Percentiles rank a stretch among this genome's conserved stretches.
phyloP scores from a whole-genome alignment of 371 early-diverging fungal species.

The Mucor saturninus region DNA sequence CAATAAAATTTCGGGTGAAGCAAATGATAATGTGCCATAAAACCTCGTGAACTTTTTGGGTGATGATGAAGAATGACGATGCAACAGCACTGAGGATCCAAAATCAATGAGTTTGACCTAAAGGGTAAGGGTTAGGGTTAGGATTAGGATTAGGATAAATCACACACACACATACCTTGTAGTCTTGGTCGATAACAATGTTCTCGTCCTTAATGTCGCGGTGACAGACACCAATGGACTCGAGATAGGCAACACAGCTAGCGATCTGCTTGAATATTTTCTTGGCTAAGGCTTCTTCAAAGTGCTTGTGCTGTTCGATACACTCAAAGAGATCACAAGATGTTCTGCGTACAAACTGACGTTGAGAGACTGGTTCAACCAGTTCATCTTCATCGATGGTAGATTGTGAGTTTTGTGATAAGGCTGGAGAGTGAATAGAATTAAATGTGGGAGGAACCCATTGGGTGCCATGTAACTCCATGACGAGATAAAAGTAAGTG shows the following conservation, averaged over 20 bases:
- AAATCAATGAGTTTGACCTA: slow-evolving; percentile 85
- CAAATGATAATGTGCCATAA: slow-evolving; percentile 57
- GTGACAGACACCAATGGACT: slow-evolving; percentile 64
- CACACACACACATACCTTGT: slow-evolving; percentile 27
- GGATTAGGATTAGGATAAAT: not conserved
- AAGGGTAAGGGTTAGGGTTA: not conserved
- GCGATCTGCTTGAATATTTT: slow-evolving; percentile 76
- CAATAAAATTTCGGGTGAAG: slow-evolving; percentile 84
- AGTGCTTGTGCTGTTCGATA: slow-evolving; percentile 68
- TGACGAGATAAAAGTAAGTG: slow-evolving; percentile 72
- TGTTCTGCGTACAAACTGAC: slow-evolving; percentile 54
- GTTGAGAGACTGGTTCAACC: slow-evolving; percentile 14
- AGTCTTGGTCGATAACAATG: slow-evolving; percentile 74
- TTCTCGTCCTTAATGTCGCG: slow-evolving; percentile 79
- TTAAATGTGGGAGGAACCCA: slow-evolving; percentile 48
- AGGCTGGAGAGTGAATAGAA: slow-evolving; percentile 32
- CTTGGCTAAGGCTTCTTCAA: slow-evolving; percentile 64
- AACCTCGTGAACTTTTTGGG: slow-evolving; percentile 39
- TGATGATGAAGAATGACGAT: slow-evolving; percentile 21
- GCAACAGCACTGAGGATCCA: slow-evolving; percentile 60
- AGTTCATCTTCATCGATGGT: slow-evolving; percentile 31
- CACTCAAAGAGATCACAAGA: slow-evolving; percentile 84
- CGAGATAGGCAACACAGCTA: slow-evolving; percentile 68
- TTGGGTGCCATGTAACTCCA: slow-evolving; percentile 79
- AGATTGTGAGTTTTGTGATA: slow-evolving; percentile 39